These are phyloP conservation scores for Apiospora marii DNA, from an alignment of 2,329 filamentous ascomycete genomes.

Conservation along the genomic window DNA sequence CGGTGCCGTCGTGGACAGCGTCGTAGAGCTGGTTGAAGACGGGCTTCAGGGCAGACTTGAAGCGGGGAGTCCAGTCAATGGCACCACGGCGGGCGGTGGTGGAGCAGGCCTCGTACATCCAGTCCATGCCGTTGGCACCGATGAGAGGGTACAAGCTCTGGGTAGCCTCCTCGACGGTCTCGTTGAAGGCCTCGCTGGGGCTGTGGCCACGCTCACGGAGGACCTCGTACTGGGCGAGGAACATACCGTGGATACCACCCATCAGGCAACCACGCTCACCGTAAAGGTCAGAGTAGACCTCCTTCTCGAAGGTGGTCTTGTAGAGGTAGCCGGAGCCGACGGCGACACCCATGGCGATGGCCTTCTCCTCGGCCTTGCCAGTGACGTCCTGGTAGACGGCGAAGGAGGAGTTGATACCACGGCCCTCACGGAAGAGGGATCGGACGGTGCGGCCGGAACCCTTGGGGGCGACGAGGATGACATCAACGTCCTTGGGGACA, in stretches of 20 bases:
- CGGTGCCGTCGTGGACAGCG: conserved; percentile 86
- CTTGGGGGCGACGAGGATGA: conserved; percentile 99
- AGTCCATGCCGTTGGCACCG: conserved; percentile 98
- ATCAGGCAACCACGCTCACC: conserved; percentile 99
- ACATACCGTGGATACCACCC: conserved; percentile 99
- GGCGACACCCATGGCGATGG: conserved; percentile 93
- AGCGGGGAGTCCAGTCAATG: conserved; percentile 96
- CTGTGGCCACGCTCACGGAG: conserved; percentile 98
- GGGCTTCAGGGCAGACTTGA: conserved; percentile 99
- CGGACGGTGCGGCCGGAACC: conserved; percentile 98
- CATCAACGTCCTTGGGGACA: conserved; percentile 92
- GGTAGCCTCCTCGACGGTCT: conserved; percentile 99
- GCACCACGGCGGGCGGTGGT: conserved; percentile 97
- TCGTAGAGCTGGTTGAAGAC: conserved; percentile 98
- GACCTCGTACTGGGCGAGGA: conserved; percentile 99
- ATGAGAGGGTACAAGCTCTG: conserved; percentile 98
- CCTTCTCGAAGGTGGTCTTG: conserved; percentile 99
- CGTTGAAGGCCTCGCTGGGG: conserved; percentile 99
- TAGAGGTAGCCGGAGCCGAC: conserved; percentile 98
- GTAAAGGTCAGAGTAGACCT: conserved; percentile 99
- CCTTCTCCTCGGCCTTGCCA: conserved; percentile 98
- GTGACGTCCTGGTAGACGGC: conserved; percentile 99
- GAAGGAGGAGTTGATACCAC: conserved; percentile 99
- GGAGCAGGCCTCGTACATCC: conserved; percentile 99
- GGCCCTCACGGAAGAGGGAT: conserved; percentile 98